Evolutionary conservation across 2,329 filamentous ascomycete species (phyloP), one percentile per base, ranked within the genome.

Genomic region (Neofusicoccum umdonicola): DNA sequence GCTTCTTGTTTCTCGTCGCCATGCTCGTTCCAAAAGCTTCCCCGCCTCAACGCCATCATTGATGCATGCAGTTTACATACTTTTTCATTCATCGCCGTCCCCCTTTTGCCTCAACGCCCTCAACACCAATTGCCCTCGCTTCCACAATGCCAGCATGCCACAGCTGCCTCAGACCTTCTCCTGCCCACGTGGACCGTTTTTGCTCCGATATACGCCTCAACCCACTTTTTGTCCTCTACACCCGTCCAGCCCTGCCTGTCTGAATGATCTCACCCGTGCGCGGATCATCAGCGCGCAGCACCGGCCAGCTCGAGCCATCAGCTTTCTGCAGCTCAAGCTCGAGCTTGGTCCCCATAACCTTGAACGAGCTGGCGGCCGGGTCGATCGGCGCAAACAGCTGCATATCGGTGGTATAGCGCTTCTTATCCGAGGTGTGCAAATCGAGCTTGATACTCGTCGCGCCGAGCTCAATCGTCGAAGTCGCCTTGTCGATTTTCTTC

Each of bases 401-500:
- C 66, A 97, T 86, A 13, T 84, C 84, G 44, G 88, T 84, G 72
- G 84, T 87, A 79, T 93, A 97, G 63, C 91, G 87, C 84, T 97
- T 98, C 65, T 87, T 83, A 74, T 97, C 94, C 37, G 85, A 87
- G 8, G 95, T 99, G n/a, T 86, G 88, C 44, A 99, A 84, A 75
- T 99, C 92, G 48, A 99, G 84, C 11, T 85, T 83, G 58, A 98
- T 79, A 52, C 85, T 81, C 54, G 84, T 79, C 9, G 79, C 82
- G 41, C 82, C 77, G 75, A 98, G 94, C 27, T 85, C 82, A 51
- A 98, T 85, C 69, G 85, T 89, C 60, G 92, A 90, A 31, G 81
- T 85, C 27, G 89, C 85, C 79, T 94, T 96, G 80, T 93, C 88
- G 72, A 99, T 97, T 82, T 98, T 98, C 83, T 98, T 99, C 63